Conservation (phyloP, 345 rosid genomes). For the Citropsis articulata region DNA sequence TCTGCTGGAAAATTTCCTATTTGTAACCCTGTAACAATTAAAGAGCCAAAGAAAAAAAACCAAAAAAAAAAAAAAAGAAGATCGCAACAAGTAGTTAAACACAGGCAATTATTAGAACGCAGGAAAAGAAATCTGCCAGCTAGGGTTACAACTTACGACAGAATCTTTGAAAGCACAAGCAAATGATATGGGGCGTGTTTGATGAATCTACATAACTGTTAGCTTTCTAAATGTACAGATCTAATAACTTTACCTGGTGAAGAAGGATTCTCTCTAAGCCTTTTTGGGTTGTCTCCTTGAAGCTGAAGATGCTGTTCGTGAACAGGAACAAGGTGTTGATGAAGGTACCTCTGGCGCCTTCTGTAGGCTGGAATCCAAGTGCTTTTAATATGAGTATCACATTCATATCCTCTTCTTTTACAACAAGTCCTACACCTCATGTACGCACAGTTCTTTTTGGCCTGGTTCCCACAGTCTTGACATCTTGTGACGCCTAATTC, state of each 20-base stretch:
- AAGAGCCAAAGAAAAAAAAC: background rate
- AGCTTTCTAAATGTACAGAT: conserved; percentile 1
- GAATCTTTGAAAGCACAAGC: conserved; percentile 16
- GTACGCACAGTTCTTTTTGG: conserved; percentile 28
- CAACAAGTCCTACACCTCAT: conserved; percentile 37
- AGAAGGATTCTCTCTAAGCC: conserved; percentile 33
- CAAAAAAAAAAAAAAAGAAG: background rate
- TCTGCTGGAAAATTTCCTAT: conserved; percentile 40
- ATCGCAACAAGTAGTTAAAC: background rate
- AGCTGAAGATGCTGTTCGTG: conserved; percentile 16
- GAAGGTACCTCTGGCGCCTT: conserved; percentile 9
- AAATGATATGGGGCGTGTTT: conserved; percentile 11
- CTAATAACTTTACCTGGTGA: conserved; percentile 9
- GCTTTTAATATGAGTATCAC: conserved; percentile 33
- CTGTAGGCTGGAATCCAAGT: conserved; percentile 33
- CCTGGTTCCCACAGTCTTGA: conserved; percentile 39
- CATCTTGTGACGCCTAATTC: conserved; percentile 20
- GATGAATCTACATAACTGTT: background rate
- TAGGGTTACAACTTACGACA: conserved; percentile 1
- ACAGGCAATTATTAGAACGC: background rate
- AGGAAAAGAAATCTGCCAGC: background rate
- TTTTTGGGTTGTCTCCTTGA: conserved; percentile 37
- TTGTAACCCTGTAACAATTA: conserved; percentile 32
- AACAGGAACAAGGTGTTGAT: conserved; percentile 15
- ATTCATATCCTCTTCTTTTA: conserved; percentile 25